These are phyloP conservation scores for Suhomyces yuchorum DNA, from an alignment of 1,139 yeast genomes.

Conservation along the genomic window DNA sequence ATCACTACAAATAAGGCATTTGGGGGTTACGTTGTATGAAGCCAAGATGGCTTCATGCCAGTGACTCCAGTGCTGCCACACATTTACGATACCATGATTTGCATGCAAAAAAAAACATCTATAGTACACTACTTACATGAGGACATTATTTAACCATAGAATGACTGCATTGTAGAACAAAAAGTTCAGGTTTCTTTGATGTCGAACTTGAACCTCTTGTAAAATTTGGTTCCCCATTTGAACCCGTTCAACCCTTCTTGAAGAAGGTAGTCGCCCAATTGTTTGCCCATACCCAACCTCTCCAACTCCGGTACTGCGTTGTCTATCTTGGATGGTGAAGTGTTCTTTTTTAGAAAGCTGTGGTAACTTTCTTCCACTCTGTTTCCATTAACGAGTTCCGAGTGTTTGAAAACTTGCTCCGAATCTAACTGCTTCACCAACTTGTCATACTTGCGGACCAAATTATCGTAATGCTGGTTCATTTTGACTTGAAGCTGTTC, in stretches of 20 bases:
- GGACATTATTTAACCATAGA: not conserved
- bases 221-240: slow-evolving; percentile 36
- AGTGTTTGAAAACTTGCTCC: slow-evolving; percentile 34
- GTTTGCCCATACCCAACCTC: slow-evolving; percentile 34
- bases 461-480: slow-evolving; percentile 27
- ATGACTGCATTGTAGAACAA: not conserved
- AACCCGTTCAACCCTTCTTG: slow-evolving; percentile 25
- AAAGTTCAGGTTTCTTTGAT: not conserved
- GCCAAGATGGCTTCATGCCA: not conserved
- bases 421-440: slow-evolving; percentile 21
- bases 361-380: slow-evolving; percentile 1
- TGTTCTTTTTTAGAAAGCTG: not conserved
- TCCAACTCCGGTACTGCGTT: slow-evolving; percentile 30
- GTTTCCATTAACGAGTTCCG: slow-evolving; percentile 33
- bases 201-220: slow-evolving; percentile 26
- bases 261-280: slow-evolving; percentile 36
- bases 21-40: slow-evolving; percentile 40
- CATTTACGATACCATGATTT: slow-evolving; percentile 6
- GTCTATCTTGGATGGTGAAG: not conserved
- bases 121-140: slow-evolving; percentile 6
- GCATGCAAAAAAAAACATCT: slow-evolving; percentile 5
- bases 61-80: not conserved
- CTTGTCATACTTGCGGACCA: slow-evolving; percentile 19
- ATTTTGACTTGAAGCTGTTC: slow-evolving; percentile 26
- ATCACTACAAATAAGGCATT: slow-evolving; percentile 37